phyloP scores from a whole-genome alignment of 2,329 filamentous ascomycete genomes.

The Thelonectria discophora region DNA sequence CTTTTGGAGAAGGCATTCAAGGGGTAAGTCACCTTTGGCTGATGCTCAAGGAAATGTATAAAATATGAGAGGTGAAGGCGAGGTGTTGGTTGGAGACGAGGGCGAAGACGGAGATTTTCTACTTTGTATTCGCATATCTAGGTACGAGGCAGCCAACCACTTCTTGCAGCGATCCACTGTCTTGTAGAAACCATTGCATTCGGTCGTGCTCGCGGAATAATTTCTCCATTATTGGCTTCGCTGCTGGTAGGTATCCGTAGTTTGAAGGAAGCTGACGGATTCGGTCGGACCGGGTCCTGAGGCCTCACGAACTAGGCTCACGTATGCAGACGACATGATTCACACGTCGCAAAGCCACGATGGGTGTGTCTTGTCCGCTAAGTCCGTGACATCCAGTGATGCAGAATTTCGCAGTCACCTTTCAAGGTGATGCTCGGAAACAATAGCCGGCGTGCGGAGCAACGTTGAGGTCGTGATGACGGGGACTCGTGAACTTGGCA shows the following conservation, averaged over 20 bases:
- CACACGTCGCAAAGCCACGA: neutral
- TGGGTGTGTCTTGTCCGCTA: neutral
- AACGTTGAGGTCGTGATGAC: neutral
- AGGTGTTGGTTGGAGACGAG: neutral
- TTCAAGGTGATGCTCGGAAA: neutral
- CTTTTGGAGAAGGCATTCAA: conserved; percentile 48
- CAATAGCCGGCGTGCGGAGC: neutral
- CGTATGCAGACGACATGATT: neutral
- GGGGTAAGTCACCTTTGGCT: conserved; percentile 9
- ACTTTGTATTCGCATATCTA: neutral
- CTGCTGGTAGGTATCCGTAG: neutral
- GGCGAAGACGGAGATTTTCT: too few relatives aligned
- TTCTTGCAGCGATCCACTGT: neutral
- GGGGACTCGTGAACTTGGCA: neutral
- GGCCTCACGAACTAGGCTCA: neutral
- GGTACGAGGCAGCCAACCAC: neutral
- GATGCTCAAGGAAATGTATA: neutral
- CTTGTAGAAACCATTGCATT: neutral
- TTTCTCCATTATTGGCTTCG: neutral
- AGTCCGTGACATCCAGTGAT: neutral
- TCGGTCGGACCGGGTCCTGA: neutral
- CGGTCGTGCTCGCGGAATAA: neutral
- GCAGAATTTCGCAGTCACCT: neutral
- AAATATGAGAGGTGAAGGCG: too few relatives aligned
- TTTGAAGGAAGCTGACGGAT: neutral